These are phyloP conservation scores for Aspergillus puulaauensis DNA, from an alignment of 2,329 filamentous ascomycete species.

Conservation along the genomic window DNA sequence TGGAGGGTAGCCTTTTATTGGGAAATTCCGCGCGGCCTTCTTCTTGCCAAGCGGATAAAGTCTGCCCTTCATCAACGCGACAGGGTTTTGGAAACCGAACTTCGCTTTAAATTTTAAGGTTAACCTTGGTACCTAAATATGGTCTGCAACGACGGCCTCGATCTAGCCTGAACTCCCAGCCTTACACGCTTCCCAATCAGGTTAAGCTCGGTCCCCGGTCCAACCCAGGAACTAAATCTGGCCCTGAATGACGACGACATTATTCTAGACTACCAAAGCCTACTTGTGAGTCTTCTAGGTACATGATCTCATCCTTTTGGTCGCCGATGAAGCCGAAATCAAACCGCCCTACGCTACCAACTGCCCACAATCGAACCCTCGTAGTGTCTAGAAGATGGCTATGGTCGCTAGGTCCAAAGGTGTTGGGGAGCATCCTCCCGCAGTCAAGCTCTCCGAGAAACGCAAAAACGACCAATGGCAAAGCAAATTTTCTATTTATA, in stretches of 20 bases:
- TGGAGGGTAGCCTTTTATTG: not conserved
- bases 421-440: not conserved
- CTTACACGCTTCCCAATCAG: not conserved
- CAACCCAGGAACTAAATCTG: not conserved
- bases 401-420: not conserved
- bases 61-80: not conserved
- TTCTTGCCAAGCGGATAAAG: not conserved
- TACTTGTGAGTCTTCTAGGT: not conserved
- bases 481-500: not conserved
- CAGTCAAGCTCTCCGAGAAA: not conserved
- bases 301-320: not conserved
- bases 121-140: conserved; percentile 4
- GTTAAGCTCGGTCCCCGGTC: not conserved
- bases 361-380: not conserved
- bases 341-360: too few relatives aligned
- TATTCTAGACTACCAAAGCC: not conserved
- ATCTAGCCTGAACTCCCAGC: not conserved
- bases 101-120: conserved; percentile 13
- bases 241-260: not conserved
- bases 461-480: not conserved
- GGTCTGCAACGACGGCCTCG: not conserved
- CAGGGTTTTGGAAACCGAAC: not conserved
- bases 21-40: not conserved
- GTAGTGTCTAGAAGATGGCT: not conserved
- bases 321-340: not conserved